Conservation (phyloP, 176 grass and related monocot species). For the Zea luxurians region DNA sequence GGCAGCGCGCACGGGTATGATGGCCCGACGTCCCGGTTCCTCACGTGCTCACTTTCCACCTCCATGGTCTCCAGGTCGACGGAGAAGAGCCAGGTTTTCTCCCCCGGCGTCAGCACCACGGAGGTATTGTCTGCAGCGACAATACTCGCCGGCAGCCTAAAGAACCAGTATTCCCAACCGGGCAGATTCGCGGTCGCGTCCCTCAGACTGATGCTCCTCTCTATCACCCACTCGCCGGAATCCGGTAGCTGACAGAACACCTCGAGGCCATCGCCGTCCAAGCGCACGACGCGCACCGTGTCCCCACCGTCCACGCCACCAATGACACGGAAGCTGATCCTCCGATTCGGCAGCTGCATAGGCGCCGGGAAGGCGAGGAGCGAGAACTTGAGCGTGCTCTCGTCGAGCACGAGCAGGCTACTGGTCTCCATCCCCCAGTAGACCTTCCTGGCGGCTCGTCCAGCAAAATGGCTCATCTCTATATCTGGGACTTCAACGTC, state of each 20-base stretch:
- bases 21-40: not conserved
- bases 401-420: conserved; percentile 1
- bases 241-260: not conserved
- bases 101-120: too few species aligned
- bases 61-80: too few species aligned
- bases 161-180: not conserved
- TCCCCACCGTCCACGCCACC: not conserved
- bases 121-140: not conserved
- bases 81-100: too few species aligned
- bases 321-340: not conserved
- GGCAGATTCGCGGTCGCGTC: not conserved
- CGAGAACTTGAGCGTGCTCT: not conserved
- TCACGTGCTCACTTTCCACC: not conserved
- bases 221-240: not conserved
- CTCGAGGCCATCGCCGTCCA: not conserved
- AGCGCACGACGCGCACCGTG: not conserved
- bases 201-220: not conserved
- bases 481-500: not conserved
- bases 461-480: not conserved
- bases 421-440: not conserved
- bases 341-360: not conserved
- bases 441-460: conserved; percentile 1
- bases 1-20: not conserved
- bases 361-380: not conserved
- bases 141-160: not conserved